phyloP scores from a whole-genome alignment of 345 rosid species.

The Brassica nigra region DNA sequence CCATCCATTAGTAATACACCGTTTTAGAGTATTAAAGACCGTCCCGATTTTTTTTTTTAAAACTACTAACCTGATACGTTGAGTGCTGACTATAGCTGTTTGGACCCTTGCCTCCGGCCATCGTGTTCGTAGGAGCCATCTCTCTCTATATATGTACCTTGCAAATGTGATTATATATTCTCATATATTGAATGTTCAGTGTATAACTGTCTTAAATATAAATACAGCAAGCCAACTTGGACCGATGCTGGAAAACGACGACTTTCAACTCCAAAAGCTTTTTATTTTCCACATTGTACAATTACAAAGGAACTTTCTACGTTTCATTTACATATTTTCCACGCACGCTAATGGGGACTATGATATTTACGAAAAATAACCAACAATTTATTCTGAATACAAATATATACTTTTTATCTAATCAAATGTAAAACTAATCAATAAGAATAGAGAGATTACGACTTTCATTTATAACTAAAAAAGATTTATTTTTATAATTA shows the following conservation, averaged over 20 bases:
- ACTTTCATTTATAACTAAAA: too few relatives aligned
- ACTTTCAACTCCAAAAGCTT: neutral
- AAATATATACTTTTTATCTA: too few relatives aligned
- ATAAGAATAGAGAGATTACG: too few relatives aligned
- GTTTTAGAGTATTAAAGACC: neutral
- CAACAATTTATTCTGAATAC: too few relatives aligned
- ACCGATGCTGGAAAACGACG: constrained; percentile 9
- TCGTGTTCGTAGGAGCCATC: constrained; percentile 28
- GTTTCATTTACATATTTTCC: neutral
- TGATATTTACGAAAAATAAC: neutral
- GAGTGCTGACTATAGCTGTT: constrained; percentile 37
- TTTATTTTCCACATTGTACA: neutral
- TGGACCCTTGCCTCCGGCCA: constrained; percentile 38
- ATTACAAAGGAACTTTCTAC: neutral
- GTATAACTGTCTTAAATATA: neutral
- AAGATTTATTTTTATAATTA: too few relatives aligned
- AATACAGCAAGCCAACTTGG: constrained; percentile 11
- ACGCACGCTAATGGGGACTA: neutral
- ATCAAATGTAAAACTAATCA: too few relatives aligned
- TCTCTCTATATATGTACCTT: neutral
- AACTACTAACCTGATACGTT: constrained; percentile 28
- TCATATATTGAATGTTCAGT: neutral
- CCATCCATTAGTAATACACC: neutral
- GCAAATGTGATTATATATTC: constrained; percentile 6
- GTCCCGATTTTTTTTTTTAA: neutral